Conservation (phyloP, 768 basidiomycete species). For the Porphyrellus cyaneotinctus region DNA sequence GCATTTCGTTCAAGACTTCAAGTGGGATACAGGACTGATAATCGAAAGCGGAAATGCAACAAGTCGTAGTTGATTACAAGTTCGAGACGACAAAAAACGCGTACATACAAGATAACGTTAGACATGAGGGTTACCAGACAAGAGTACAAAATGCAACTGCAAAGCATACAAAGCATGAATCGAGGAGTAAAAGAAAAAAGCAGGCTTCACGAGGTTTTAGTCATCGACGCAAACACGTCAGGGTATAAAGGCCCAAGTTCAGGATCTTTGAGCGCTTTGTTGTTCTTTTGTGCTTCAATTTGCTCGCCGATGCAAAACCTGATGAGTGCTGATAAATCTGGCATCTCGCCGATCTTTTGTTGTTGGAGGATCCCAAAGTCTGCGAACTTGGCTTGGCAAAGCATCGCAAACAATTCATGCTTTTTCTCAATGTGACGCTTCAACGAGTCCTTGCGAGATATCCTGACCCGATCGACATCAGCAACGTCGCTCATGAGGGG, state of each 20-base stretch:
- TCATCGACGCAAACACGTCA: background rate
- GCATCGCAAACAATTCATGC: background rate
- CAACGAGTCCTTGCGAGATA: constrained; percentile 5
- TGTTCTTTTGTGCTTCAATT: background rate
- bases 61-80: no score
- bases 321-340: background rate
- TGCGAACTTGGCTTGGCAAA: background rate
- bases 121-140: no score
- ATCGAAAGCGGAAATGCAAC: no score
- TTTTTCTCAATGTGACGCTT: background rate
- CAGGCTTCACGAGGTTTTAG: background rate
- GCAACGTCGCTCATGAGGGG: background rate
- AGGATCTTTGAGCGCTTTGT: background rate
- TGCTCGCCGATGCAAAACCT: background rate
- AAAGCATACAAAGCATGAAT: no score
- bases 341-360: background rate
- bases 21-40: no score
- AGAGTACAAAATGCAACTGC: no score
- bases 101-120: no score
- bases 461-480: background rate
- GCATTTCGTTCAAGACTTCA: no score
- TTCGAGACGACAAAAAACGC: no score
- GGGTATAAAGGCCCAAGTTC: background rate
- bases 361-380: background rate
- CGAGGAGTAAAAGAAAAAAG: no score